These are phyloP conservation scores for Radiomyces spectabilis DNA, from an alignment of 192 early-diverging fungal genomes.

Conservation along the genomic window DNA sequence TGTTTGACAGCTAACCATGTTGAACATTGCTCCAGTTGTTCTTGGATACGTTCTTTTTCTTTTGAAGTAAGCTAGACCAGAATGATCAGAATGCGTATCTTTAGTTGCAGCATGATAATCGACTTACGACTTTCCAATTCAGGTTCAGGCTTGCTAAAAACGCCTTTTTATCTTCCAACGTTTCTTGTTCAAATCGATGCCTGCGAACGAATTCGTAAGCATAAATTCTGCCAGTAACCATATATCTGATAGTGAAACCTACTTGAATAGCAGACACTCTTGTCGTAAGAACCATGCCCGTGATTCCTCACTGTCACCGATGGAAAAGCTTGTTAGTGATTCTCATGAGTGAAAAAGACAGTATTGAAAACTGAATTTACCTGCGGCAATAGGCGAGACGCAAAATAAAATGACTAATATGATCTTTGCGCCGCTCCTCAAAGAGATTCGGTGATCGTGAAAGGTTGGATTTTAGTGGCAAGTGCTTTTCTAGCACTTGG, in stretches of 20 bases:
- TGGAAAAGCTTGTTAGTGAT: not conserved
- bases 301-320: constrained; percentile 68
- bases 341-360: not conserved
- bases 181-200: constrained; percentile 36
- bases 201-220: constrained; percentile 10
- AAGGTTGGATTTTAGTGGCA: constrained; percentile 55
- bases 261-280: constrained; percentile 60
- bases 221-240: not conserved
- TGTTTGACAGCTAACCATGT: not conserved
- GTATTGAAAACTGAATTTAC: constrained; percentile 23
- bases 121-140: constrained; percentile 38
- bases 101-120: not conserved
- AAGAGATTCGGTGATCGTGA: constrained; percentile 34
- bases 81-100: not conserved
- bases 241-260: too few species aligned
- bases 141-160: constrained; percentile 46
- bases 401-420: constrained; percentile 76
- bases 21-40: constrained; percentile 9
- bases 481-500: constrained; percentile 43
- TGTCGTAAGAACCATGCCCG: constrained; percentile 70
- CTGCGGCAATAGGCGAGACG: constrained; percentile 63
- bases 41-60: constrained; percentile 16
- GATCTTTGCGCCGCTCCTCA: constrained; percentile 69
- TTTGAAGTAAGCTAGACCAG: constrained; percentile 13
- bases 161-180: constrained; percentile 34